A percentile compares a stretch with the other conserved stretches of the same genome.
phyloP scores from a whole-genome alignment of 768 basidiomycete species.

The Lactifluus subvellereus region DNA sequence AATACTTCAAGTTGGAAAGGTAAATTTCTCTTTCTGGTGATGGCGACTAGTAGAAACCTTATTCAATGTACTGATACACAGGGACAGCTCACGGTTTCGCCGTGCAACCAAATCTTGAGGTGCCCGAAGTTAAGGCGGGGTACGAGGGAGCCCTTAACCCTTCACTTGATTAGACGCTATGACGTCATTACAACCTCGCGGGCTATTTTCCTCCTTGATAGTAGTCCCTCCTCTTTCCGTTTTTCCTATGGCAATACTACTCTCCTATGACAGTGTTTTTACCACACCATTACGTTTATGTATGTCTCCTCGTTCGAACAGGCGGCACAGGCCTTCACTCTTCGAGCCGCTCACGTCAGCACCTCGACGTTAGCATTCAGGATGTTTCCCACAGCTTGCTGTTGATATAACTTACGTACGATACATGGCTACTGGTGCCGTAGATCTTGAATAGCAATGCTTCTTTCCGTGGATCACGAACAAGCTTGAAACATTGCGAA shows the following conservation, averaged over 20 bases:
- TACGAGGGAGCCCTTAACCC: conserved; percentile 40
- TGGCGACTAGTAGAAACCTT: neutral
- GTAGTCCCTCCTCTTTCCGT: neutral
- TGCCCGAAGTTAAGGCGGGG: conserved; percentile 39
- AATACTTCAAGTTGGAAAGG: conserved; percentile 36
- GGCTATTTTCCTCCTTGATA: no score
- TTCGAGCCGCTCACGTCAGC: neutral
- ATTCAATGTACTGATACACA: conserved; percentile 24
- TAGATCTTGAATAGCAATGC: no score
- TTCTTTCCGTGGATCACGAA: no score
- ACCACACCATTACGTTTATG: neutral
- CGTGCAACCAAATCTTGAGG: conserved; percentile 39
- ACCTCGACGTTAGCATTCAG: no score
- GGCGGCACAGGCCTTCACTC: neutral
- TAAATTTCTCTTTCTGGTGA: conserved; percentile 6
- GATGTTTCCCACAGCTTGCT: neutral
- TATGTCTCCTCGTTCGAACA: neutral
- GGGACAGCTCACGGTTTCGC: conserved; percentile 48
- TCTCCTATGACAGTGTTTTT: neutral
- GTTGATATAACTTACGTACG: neutral
- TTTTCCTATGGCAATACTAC: neutral
- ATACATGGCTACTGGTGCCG: no score
- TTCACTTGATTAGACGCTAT: conserved; percentile 40
- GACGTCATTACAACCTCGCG: neutral
- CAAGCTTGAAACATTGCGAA: neutral